Evolutionary conservation across 345 rosid genomes (phyloP), one percentile per base, ranked within the genome.

Genomic region (Triadica sebifera): DNA sequence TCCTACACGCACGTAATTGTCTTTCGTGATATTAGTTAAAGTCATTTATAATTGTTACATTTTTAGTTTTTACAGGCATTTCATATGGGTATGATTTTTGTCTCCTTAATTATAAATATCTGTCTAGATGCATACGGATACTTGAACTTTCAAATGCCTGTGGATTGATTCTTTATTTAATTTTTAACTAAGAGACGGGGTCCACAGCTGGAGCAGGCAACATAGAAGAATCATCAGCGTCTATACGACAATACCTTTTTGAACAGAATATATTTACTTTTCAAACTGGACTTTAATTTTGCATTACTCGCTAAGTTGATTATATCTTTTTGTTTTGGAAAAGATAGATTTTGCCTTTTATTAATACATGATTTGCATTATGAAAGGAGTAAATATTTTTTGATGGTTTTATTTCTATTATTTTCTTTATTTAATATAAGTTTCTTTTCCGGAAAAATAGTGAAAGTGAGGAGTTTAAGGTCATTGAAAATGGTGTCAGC

Each of bases 171-270:
- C 12, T 57, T 58, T 39, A 43, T 46, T 60, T 45, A 5, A 61
- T 70, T 78, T 69, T 47, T 70, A 10, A 49, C 8, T 74, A 12
- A 62, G 66, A 89, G 93, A 65, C 87, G 93, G 93, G 93, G 91
- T 59, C 90, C 90, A 7, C 90, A 85, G 79, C 89, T 89, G 17
- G 93, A 89, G 57, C 87, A 85, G 85, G 84, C 93, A 43, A 86
- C 90, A 19, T 89, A 87, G 84, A 87, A 86, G 85, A 85, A 75
- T 70, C 87, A 89, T 25, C 93, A 89, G 78, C 93, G 90, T 60
- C 86, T 89, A 51, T 89, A n/a, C n/a, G n/a, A n/a, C n/a, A n/a
- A n/a, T n/a, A 89, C 78, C 89, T 87, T 41, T 89, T 89, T 25
- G 90, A 89, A 69, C 93, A 89, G 90, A 65, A 78, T 74, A 64